Conservation (phyloP, 805 yeast species). For the Vanderwaltozyma polyspora region DNA sequence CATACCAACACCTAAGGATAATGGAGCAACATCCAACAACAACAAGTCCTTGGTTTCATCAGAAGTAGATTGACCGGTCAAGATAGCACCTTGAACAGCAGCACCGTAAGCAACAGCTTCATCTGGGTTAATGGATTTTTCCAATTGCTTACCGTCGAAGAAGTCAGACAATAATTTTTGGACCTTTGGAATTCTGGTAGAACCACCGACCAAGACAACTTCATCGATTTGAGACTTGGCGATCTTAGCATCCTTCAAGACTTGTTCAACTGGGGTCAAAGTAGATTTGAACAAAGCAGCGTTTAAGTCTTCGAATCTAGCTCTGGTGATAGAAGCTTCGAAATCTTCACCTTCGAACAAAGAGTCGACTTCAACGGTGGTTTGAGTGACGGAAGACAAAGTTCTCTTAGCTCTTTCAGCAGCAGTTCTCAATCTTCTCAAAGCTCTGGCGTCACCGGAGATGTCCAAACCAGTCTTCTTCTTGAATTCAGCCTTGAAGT, state of each 20-base stretch:
- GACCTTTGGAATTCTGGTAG: too few species aligned
- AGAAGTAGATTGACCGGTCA: too few species aligned
- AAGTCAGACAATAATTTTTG: constrained; percentile 89
- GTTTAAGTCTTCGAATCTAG: too few species aligned
- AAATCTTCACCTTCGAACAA: constrained; percentile 91
- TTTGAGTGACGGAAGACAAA: constrained; percentile 88
- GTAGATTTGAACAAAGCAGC: constrained; percentile 88
- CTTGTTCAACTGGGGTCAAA: constrained; percentile 87
- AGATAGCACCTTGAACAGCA: too few species aligned
- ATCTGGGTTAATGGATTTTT: too few species aligned
- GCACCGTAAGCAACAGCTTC: too few species aligned
- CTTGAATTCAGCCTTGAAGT: constrained; percentile 87
- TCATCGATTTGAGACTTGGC: constrained; percentile 80
- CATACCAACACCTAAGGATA: constrained; percentile 94
- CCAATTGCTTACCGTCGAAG: constrained; percentile 96
- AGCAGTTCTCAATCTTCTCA: too few species aligned
- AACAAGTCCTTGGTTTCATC: constrained; percentile 90
- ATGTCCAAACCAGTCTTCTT: constrained; percentile 89
- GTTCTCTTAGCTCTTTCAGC: too few species aligned
- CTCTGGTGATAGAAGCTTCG: too few species aligned
- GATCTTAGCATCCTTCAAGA: constrained; percentile 80
- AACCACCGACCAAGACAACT: constrained; percentile 96
- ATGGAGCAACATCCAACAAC: too few species aligned
- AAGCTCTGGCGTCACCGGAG: constrained; percentile 84
- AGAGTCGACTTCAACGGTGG: constrained; percentile 93